These are phyloP conservation scores for Neospora caninum DNA, from an alignment of 169 alveolate species.

Conservation along the genomic window DNA sequence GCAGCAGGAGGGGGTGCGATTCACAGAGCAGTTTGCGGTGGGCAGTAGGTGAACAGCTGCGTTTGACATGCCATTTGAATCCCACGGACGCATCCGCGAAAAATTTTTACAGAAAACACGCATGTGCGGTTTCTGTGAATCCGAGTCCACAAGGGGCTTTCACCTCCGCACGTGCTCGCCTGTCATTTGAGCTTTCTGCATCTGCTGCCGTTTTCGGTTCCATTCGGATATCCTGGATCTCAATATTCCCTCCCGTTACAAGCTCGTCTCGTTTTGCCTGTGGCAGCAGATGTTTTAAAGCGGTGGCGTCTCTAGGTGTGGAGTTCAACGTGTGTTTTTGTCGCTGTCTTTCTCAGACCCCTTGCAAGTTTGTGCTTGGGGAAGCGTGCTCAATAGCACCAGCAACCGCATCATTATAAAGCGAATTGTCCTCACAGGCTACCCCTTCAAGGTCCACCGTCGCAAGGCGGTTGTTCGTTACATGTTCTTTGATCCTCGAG, in stretches of 20 bases:
- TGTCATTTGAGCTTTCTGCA: too few relatives aligned
- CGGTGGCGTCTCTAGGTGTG: background rate
- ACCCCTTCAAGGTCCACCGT: constrained; percentile 94
- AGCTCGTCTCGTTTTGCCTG: background rate
- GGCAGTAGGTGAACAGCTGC: too few relatives aligned
- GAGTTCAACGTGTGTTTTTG: background rate
- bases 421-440: constrained; percentile 97
- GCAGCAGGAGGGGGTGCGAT: background rate
- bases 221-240: background rate
- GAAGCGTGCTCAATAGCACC: constrained; percentile 90
- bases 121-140: too few relatives aligned
- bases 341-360: background rate
- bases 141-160: background rate
- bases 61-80: too few relatives aligned
- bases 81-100: too few relatives aligned
- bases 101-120: too few relatives aligned
- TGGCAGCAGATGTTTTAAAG: background rate
- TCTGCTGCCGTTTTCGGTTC: background rate
- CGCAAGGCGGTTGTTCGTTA: constrained; percentile 95
- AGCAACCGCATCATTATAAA: constrained; percentile 95
- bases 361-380: constrained; percentile 76
- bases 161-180: background rate
- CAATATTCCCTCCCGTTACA: background rate
- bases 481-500: constrained; percentile 98
- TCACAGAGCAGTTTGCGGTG: too few relatives aligned